phyloP scores from a whole-genome alignment of 169 alveolate genomes.

The Eimeria tenella region DNA sequence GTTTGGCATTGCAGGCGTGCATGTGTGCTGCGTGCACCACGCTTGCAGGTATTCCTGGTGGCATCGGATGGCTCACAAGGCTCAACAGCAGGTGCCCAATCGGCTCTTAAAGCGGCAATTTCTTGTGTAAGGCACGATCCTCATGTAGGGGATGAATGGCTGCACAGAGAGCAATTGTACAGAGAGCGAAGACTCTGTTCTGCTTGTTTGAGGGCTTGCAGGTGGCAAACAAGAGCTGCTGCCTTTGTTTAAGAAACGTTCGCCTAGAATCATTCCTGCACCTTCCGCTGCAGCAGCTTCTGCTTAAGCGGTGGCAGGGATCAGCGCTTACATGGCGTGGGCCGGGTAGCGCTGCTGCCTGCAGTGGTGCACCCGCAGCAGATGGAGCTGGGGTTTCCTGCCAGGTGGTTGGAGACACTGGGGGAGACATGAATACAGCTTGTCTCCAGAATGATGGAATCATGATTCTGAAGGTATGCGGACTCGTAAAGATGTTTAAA shows the following conservation, averaged over 20 bases:
- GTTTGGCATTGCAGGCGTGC: not conserved
- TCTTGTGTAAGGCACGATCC: not conserved
- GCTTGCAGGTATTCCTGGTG: constrained; percentile 38
- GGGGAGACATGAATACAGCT: constrained; percentile 50
- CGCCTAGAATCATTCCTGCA: constrained; percentile 43
- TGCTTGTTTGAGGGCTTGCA: not conserved
- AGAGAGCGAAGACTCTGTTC: no score
- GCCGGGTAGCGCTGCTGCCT: constrained; percentile 53
- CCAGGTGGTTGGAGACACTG: constrained; percentile 57
- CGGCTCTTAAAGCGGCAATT: not conserved
- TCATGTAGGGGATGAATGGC: no score
- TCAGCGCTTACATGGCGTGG: constrained; percentile 52
- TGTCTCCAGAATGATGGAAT: constrained; percentile 44
- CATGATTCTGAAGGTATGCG: constrained; percentile 70
- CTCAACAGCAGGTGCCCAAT: not conserved
- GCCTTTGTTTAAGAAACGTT: constrained; percentile 60
- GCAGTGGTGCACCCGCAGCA: constrained; percentile 31
- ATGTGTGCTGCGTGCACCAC: not conserved
- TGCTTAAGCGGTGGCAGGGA: constrained; percentile 54
- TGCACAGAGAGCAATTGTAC: not conserved
- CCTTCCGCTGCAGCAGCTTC: constrained; percentile 69
- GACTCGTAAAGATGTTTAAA: not conserved
- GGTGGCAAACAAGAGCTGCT: constrained; percentile 54
- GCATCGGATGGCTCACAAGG: constrained; percentile 26
- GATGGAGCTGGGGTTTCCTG: not conserved